Conservation (phyloP, 176 grass and related monocot species). For the Oryza rufipogon region DNA sequence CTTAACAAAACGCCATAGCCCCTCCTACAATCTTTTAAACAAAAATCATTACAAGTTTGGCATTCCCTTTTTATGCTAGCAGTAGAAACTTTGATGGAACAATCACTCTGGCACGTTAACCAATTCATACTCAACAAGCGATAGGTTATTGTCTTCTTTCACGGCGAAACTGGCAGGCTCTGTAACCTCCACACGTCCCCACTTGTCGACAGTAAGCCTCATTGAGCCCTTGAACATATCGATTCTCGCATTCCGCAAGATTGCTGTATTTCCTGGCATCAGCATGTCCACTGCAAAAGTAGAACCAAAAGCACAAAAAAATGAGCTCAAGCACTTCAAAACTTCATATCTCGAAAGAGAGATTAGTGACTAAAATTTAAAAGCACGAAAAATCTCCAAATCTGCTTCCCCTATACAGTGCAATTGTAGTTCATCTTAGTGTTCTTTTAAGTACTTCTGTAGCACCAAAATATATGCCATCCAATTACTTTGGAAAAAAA, state of each 20-base stretch:
- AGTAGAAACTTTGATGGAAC: background rate
- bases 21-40: background rate
- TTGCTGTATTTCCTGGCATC: slow-evolving; percentile 16
- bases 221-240: slow-evolving; percentile 35
- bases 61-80: background rate
- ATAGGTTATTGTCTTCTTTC: slow-evolving; percentile 37
- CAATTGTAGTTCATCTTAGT: background rate
- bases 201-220: slow-evolving; percentile 29
- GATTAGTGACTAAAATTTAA: background rate
- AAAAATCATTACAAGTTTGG: background rate
- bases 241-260: slow-evolving; percentile 15
- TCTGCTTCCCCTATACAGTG: background rate
- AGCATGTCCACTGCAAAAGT: slow-evolving; percentile 23
- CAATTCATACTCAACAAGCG: slow-evolving; percentile 33
- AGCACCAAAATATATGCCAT: background rate
- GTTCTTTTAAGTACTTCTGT: background rate
- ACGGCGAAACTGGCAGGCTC: slow-evolving; percentile 17
- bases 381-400: background rate
- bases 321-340: background rate
- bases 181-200: slow-evolving; percentile 35
- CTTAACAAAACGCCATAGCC: background rate
- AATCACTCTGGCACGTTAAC: slow-evolving; percentile 25
- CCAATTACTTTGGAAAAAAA: no score
- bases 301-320: background rate
- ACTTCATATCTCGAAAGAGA: background rate